Base-by-base conservation (phyloP, 1,139 yeast genomes). In the Chernovozyma sophiae-reginae region DNA sequence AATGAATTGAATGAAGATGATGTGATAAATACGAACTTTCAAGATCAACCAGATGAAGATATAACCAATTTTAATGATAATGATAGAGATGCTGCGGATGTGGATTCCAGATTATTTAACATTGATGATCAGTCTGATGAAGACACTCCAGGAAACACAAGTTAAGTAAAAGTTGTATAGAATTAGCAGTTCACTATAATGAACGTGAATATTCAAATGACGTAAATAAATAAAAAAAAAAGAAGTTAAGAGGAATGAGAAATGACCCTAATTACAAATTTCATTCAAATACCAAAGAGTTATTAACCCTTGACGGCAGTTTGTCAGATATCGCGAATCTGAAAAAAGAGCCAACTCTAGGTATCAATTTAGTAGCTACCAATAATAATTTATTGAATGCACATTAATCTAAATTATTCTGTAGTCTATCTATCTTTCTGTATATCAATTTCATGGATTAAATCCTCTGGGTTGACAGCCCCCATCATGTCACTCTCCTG, bases 401-500 rank as follows among this genome's bases (percentile, higher is more conserved):
- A 26, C 29, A 26, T 30, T 30, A 13, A 47, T 40, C n/a, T 15
- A 53, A 25, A 33, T 25, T 13, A 25, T 25, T 25, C n/a, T 20
- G 10, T 7, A 20, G 10, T 26, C 29, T 26, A 26, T 26, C 29
- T 26, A 26, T 25, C 33, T 25, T 34, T 67, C 38, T 69, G 75
- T 32, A 69, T 53, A 52, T 75, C 81, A 56, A 80, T 75, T 51
- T 79, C 82, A 52, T 75, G 78, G 38, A 81, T 64, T 44, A 81
- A 63, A 33, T 76, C 78, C 33, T 68, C 76, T 1, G 87, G 86
- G 38, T 82, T 82, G 18, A 80, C 81, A 3, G 79, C 77, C 43
- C 75, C 67, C 60, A 79, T 68, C 86, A 81, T 80, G 33, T 79
- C 85, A 35, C 72, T 72, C 51, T 81, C 87, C 16, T 79, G 79